Base-by-base conservation (phyloP, 805 yeast species). In the Candida morakotiae region DNA sequence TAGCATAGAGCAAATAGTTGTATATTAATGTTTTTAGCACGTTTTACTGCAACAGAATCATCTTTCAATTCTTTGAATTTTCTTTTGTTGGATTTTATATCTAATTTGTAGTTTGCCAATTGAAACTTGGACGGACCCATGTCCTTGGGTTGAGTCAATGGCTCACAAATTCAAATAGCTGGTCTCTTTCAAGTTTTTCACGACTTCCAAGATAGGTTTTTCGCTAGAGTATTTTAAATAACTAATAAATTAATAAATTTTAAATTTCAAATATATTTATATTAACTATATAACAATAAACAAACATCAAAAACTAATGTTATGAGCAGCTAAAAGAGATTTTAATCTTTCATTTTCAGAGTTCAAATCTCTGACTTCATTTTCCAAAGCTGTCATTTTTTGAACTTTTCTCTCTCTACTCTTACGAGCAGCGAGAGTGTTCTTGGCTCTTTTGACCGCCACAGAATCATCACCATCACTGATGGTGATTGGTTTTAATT, bases 391-490 rank as follows among this genome's bases (percentile, higher is more conserved):
- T 42, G 63, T 52, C 87, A 89, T 84, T 60, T 95, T 77, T 59
- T 85, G 85, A 81, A 84, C 80, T 63, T 89, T 87, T 60, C 95
- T 79, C 17, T 96, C 96, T 54, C 97, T 74, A 19, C 96, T 87
- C 56, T 96, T 78, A 62, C 97, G 80, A 6, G 97, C 97, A 48
- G 98, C 97, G 58, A 88, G 96, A n/a, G 91, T 91, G 74, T 93
- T 91, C 63, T 91, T 81, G 7, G 98, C 98, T 58, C 98, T 81
- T 69, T 91, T 91, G 52, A 84, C 60, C 31, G 87, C 77, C 40
- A 73, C 75, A n/a, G 82, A 77, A 59, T 88, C 95, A 34, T 58
- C 63, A 15, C 37, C 23, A 31, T 73, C 75, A 22, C 76, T 71
- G 31, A 68, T 44, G 32, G 75, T 74, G 39, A 88, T 72, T 8